phyloP scores from a whole-genome alignment of 2,329 filamentous ascomycete genomes.

The Neocucurbitaria cava region DNA sequence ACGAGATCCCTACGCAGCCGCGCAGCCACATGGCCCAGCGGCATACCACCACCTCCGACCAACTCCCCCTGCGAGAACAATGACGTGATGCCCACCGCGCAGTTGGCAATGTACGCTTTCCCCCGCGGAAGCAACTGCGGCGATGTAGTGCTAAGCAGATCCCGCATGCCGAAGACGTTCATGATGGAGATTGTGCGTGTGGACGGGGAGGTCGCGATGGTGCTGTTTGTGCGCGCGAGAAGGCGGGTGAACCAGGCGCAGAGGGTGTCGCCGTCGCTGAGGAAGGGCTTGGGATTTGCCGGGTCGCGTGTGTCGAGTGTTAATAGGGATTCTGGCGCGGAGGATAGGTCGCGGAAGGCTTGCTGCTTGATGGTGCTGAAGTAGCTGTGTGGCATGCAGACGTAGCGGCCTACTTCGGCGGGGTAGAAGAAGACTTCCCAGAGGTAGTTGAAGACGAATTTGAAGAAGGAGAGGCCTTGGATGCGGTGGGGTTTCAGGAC shows the following conservation, averaged over 20 bases:
- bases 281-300: constrained; percentile 20
- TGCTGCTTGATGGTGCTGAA: constrained; percentile 17
- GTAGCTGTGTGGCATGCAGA: constrained; percentile 22
- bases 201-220: neutral
- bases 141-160: constrained; percentile 9
- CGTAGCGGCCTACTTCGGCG: constrained; percentile 7
- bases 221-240: constrained; percentile 11
- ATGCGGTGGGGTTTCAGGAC: constrained; percentile 16
- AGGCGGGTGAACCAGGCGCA: constrained; percentile 21
- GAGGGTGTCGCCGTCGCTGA: constrained; percentile 28
- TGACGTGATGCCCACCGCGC: constrained; percentile 3
- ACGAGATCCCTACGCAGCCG: constrained; percentile 28
- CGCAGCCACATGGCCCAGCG: constrained; percentile 30
- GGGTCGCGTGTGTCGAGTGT: constrained; percentile 10
- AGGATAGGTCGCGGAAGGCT: constrained; percentile 16
- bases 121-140: constrained; percentile 19
- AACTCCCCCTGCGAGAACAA: constrained; percentile 20
- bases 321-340: neutral
- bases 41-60: constrained; percentile 12
- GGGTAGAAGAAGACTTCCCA: constrained; percentile 22
- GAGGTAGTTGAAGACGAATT: constrained; percentile 19
- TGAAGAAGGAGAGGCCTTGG: constrained; percentile 9
- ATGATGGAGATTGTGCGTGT: constrained; percentile 23
- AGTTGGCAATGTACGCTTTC: constrained; percentile 26
- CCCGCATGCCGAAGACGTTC: constrained; percentile 36